Base-by-base conservation (phyloP, 2,329 filamentous ascomycete genomes). In the Trichoderma aggressivum region DNA sequence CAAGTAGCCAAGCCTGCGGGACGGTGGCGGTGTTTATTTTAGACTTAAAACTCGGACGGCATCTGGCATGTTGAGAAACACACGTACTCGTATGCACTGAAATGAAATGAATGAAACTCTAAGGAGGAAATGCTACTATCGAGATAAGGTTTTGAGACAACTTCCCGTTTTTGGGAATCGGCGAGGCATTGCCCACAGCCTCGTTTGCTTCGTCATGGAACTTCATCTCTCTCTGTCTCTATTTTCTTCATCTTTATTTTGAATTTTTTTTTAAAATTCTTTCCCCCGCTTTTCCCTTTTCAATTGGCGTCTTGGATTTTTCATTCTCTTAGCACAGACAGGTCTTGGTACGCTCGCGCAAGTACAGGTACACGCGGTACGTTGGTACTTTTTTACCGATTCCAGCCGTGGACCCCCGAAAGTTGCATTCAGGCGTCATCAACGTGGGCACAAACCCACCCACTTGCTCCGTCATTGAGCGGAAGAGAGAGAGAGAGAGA, bases 11-110 rank as follows among this genome's bases (percentile, higher is more conserved):
- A 72, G 70, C 14, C 58, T 34, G n/a, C 50, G 50, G 56, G 70
- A 59, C 58, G 70, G 70, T 70, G 70, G 70, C 65, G 64, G 70
- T 72, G 65, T 72, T 71, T 61, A 60, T 67, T 67, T 71, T 71
- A 71, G 56, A 67, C 63, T 71, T 67, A 56, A 65, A n/a, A n/a
- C 2, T 58, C 30, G 28, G 18, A 58, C 55, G 55, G 55, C 55
- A 58, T 58, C 55, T 58, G 55, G 55, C 28, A 58, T 32, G 55
- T 12, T 16, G 2, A 1, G 11, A 50, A n/a, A 50, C n/a, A 47
- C 7, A n/a, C n/a, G n/a, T n/a, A n/a, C n/a, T n/a, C n/a, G n/a
- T n/a, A n/a, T n/a, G 43, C 11, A 7, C 36, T 39, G 43, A 47
- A 47, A 47, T n/a, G n/a, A 47, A 50, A 2, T 24, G 10, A 50